Evolutionary conservation across 1,139 yeast genomes (phyloP).

Genomic region (Taphrina deformans): DNA sequence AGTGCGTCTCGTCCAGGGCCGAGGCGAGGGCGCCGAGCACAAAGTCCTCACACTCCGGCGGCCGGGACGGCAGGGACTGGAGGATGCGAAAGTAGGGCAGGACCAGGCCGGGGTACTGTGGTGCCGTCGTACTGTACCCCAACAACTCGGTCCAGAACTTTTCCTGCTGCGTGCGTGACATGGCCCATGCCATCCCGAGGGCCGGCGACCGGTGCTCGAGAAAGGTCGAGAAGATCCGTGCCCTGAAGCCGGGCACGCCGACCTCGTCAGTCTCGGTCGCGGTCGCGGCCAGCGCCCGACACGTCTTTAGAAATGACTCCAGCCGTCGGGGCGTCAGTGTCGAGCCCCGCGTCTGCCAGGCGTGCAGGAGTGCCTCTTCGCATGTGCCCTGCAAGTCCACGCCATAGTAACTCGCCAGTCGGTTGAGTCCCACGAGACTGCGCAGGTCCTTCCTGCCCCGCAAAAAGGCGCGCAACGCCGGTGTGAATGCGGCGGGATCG

Average conservation of each 20-base stretch:
- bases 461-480: neutral
- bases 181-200: neutral
- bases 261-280: neutral
- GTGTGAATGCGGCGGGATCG: neutral
- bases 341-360: neutral
- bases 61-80: slow-evolving; percentile 1
- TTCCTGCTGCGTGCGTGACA: neutral
- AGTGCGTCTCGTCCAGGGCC: neutral
- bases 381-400: neutral
- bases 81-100: slow-evolving; percentile 11
- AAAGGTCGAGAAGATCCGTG: neutral
- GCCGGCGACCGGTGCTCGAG: neutral
- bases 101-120: neutral
- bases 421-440: slow-evolving; percentile 1
- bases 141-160: neutral
- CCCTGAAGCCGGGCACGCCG: neutral
- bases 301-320: neutral
- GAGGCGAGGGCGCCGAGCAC: neutral
- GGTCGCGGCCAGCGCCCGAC: neutral
- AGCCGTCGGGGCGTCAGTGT: neutral
- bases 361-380: neutral
- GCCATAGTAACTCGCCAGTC: slow-evolving; percentile 1
- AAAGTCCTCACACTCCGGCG: neutral
- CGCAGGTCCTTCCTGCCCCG: neutral
- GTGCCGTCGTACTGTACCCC: neutral